A percentile compares a stretch with the other conserved stretches of the same genome.
Conservation (phyloP, 2,329 filamentous ascomycete genomes). For the Alternaria alternata region DNA sequence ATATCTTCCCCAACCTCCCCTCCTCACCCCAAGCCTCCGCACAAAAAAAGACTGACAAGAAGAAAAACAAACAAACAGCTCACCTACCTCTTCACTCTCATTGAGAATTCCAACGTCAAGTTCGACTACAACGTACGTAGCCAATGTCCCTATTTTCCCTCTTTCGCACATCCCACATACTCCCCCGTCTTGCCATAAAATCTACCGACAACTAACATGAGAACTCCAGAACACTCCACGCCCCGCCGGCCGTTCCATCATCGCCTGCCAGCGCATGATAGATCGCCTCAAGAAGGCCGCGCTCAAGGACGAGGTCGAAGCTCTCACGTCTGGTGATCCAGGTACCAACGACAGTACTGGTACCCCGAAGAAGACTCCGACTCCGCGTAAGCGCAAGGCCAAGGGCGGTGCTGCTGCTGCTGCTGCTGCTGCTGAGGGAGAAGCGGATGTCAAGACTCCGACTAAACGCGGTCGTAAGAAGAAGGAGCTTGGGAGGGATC, state of each 20-base stretch:
- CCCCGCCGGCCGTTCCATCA: constrained; percentile 23
- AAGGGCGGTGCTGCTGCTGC: constrained; percentile 4
- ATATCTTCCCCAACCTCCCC: background rate
- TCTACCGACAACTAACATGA: too few species aligned
- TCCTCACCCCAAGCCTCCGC: background rate
- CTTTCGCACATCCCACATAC: background rate
- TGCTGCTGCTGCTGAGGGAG: background rate
- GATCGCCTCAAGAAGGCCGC: constrained; percentile 28
- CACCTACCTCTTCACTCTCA: constrained; percentile 19
- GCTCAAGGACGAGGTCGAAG: constrained; percentile 26
- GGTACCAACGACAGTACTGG: background rate
- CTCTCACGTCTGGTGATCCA: constrained; percentile 17
- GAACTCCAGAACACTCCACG: constrained; percentile 20
- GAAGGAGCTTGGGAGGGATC: constrained; percentile 6
- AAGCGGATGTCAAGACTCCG: background rate
- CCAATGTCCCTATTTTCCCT: background rate
- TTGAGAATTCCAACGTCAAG: constrained; percentile 24
- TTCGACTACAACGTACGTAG: constrained; percentile 24
- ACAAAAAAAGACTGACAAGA: background rate
- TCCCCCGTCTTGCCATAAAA: background rate
- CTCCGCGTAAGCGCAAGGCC: constrained; percentile 30
- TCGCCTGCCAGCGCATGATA: constrained; percentile 32
- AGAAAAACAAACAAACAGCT: constrained; percentile 13
- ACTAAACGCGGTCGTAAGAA: constrained; percentile 13
- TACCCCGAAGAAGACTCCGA: constrained; percentile 17